Evolutionary conservation across 2,329 filamentous ascomycete species (phyloP), one percentile per base, ranked within the genome.

Genomic region (Raffaelea ambrosiae): DNA sequence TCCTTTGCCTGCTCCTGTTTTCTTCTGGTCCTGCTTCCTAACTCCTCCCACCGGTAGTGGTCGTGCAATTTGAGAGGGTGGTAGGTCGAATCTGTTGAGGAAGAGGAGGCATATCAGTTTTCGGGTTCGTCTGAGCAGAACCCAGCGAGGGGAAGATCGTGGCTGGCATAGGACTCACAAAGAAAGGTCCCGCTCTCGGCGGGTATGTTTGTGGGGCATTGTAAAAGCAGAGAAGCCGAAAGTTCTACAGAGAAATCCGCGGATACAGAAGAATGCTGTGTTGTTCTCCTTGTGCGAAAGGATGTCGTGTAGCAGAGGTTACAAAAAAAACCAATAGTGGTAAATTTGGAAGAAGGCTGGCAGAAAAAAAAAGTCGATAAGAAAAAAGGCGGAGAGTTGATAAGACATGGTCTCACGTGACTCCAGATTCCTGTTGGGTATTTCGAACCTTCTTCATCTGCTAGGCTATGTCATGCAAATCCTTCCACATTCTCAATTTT

Each of bases 121-220:
- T 7, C 26, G n/a, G n/a, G 35, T 7, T 38, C 35, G 35, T 8
- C 14, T 19, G 35, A n/a, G 18, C 11, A 7, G 20, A 40, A n/a
- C 13, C 13, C 8, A 40, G 18, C 26, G 18, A 16, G 43, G 43
- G 43, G 43, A 22, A 19, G 19, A 2, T 8, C 11, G 8, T 16
- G 3, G n/a, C 13, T 13, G 3, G 16, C 13, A 14, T 3, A 20
- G 16, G 20, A 50, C 58, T 53, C 53, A 83, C 81, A 70, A 69
- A 16, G 70, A 70, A 43, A 70, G 68, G 51, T 82, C 76, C 44
- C 71, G 70, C 11, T 70, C 72, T 48, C 78, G 77, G 55, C 86
- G 76, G 53, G 84, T 91, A 64, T 94, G 88, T 68, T 94, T 94
- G 69, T 91, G 87, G 63, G 88, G 88, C 88, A 94, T 94, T 31